phyloP scores from a whole-genome alignment of 225 moss, liverwort and hornwort species.

The Bryum argenteum region DNA sequence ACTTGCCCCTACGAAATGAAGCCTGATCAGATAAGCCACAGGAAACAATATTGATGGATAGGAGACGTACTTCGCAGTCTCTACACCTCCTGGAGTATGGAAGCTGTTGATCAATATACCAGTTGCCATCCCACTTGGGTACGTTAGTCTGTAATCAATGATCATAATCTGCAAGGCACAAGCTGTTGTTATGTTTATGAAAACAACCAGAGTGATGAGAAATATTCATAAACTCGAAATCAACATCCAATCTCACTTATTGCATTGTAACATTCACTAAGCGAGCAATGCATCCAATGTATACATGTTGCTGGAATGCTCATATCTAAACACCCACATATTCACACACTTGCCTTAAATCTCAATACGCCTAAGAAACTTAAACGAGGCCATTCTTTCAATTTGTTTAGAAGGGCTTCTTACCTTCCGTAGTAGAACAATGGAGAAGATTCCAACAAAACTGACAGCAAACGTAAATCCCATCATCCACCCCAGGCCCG shows the following conservation, averaged over 20 bases:
- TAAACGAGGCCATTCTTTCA: no score
- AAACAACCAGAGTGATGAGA: neutral
- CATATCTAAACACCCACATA: neutral
- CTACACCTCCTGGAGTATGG: constrained; percentile 70
- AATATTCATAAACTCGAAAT: neutral
- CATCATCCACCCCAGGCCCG: constrained; percentile 68
- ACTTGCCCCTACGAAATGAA: no score
- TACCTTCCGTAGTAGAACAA: constrained; percentile 92
- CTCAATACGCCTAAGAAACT: neutral
- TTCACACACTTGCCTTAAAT: neutral
- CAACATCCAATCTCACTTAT: neutral
- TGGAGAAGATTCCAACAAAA: constrained; percentile 86
- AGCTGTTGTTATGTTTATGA: neutral
- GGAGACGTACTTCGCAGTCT: constrained; percentile 53
- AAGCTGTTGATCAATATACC: constrained; percentile 94
- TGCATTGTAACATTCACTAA: neutral
- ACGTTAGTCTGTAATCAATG: constrained; percentile 76
- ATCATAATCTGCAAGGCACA: constrained; percentile 67
- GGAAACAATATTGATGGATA: neutral
- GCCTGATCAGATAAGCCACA: constrained; percentile 9
- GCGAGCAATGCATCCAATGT: no score
- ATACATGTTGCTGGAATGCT: no score
- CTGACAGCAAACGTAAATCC: constrained; percentile 50
- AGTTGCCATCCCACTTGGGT: constrained; percentile 92
- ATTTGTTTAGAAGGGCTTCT: neutral